Evolutionary conservation across 2,329 filamentous ascomycete species (phyloP).

Genomic region (Colletotrichum orbiculare): DNA sequence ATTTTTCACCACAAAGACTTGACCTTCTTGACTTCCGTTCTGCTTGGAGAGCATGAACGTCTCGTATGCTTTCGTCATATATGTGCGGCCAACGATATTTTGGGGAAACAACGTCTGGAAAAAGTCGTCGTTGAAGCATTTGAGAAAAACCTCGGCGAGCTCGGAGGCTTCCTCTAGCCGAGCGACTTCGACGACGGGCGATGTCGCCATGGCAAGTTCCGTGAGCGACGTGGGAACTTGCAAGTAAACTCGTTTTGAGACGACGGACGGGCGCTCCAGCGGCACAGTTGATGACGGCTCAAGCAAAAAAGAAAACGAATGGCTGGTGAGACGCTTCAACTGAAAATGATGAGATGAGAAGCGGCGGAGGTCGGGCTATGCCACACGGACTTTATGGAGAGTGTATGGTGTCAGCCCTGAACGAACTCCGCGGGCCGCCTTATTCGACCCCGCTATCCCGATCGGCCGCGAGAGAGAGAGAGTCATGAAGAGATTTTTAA

Average conservation of each 20-base stretch:
- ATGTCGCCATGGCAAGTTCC: background rate
- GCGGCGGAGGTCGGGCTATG: background rate
- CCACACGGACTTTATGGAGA: background rate
- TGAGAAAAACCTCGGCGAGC: conserved; percentile 32
- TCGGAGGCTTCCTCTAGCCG: conserved; percentile 21
- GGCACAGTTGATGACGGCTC: background rate
- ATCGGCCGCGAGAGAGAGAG: too few relatives aligned
- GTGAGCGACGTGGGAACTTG: background rate
- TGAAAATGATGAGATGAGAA: conserved; percentile 17
- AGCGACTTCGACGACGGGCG: conserved; percentile 23
- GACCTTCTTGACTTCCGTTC: conserved; percentile 18
- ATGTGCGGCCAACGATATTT: conserved; percentile 30
- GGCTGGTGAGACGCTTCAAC: conserved; percentile 7
- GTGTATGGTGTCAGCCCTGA: too few relatives aligned
- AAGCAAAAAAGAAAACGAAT: background rate
- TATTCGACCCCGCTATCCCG: too few relatives aligned
- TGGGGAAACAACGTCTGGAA: conserved; percentile 31
- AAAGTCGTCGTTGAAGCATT: conserved; percentile 32
- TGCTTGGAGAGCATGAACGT: conserved; percentile 27
- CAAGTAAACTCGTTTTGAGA: background rate
- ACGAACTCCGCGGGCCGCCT: too few relatives aligned
- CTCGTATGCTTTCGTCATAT: conserved; percentile 19
- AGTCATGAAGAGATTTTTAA: too few relatives aligned
- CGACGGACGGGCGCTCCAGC: background rate
- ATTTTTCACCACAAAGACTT: conserved; percentile 28